A percentile compares a stretch with the other conserved stretches of the same genome.
These are phyloP conservation scores for Lentinus tigrinus DNA, from an alignment of 768 basidiomycete species.

Conservation along the genomic window DNA sequence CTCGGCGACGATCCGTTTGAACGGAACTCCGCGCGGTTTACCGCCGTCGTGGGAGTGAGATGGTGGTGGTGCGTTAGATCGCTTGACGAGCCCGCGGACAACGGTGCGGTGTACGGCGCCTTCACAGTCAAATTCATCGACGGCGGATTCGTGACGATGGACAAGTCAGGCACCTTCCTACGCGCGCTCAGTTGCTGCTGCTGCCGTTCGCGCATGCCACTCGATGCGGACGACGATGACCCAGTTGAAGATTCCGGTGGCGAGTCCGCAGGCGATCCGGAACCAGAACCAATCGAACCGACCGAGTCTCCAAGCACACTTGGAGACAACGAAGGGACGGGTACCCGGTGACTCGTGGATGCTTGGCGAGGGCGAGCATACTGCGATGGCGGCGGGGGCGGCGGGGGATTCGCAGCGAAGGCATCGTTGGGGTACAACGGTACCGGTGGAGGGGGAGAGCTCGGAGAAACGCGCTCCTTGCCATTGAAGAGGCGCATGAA, in stretches of 20 bases:
- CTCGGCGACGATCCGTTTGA: conserved; percentile 28
- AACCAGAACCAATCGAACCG: background rate
- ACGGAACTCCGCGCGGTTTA: conserved; percentile 3
- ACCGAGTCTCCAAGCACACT: conserved; percentile 15
- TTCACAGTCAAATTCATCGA: conserved; percentile 6
- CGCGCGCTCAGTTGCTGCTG: conserved; percentile 25
- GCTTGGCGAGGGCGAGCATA: conserved; percentile 23
- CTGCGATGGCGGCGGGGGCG: conserved; percentile 18
- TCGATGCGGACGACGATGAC: background rate
- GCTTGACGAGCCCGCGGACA: conserved; percentile 12
- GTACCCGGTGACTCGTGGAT: conserved; percentile 23
- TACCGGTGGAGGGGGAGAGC: conserved; percentile 52
- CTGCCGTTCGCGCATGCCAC: conserved; percentile 6
- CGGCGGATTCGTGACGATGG: conserved; percentile 24
- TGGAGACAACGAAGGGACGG: conserved; percentile 28
- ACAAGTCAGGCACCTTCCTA: conserved; percentile 27
- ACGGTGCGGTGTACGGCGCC: conserved; percentile 11
- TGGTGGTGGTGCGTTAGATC: conserved; percentile 13
- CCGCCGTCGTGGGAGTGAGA: conserved; percentile 22
- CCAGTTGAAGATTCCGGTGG: conserved; percentile 5
- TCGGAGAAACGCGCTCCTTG: conserved; percentile 42
- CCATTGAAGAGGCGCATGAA: conserved; percentile 78
- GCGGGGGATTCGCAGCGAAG: conserved; percentile 1
- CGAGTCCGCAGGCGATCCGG: conserved; percentile 13
- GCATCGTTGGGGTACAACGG: conserved; percentile 44